phyloP scores from a whole-genome alignment of 495 filamentous ascomycete genomes.

The Penicillium ucsense region DNA sequence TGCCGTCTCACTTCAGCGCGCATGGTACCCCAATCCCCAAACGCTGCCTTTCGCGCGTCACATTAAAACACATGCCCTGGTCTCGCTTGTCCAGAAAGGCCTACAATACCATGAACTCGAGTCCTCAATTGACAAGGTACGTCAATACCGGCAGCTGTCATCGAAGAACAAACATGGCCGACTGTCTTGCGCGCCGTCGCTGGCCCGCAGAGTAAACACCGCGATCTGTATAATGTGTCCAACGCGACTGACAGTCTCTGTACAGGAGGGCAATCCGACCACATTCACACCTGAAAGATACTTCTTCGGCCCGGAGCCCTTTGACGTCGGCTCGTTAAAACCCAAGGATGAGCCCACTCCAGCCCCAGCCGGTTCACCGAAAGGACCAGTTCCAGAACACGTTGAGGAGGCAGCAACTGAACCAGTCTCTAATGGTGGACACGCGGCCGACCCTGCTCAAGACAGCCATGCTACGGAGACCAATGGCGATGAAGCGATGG shows the following conservation, averaged over 20 bases:
- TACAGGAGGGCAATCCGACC: slow-evolving; percentile 35
- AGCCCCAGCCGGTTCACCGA: slow-evolving; percentile 25
- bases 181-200: no score
- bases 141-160: slow-evolving; percentile 14
- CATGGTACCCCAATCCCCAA: slow-evolving; percentile 68
- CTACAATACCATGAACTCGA: slow-evolving; percentile 65
- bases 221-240: no score
- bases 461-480: slow-evolving; percentile 42
- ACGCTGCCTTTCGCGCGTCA: slow-evolving; percentile 65
- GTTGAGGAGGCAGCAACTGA: slow-evolving; percentile 28
- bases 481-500: slow-evolving; percentile 50
- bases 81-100: slow-evolving; percentile 67
- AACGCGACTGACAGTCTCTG: no score
- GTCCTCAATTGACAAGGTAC: slow-evolving; percentile 49
- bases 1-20: slow-evolving; percentile 70
- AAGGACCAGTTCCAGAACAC: slow-evolving; percentile 15
- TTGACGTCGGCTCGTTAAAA: slow-evolving; percentile 24
- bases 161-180: not conserved
- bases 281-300: slow-evolving; percentile 28
- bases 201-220: no score
- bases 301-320: slow-evolving; percentile 43
- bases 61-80: slow-evolving; percentile 66
- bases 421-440: slow-evolving; percentile 33
- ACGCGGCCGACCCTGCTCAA: slow-evolving; percentile 23
- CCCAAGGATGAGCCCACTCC: slow-evolving; percentile 20